Percentiles rank a stretch among this genome's conserved stretches.
phyloP scores from a whole-genome alignment of 148 eudicot species.

The Nepenthes gracilis region DNA sequence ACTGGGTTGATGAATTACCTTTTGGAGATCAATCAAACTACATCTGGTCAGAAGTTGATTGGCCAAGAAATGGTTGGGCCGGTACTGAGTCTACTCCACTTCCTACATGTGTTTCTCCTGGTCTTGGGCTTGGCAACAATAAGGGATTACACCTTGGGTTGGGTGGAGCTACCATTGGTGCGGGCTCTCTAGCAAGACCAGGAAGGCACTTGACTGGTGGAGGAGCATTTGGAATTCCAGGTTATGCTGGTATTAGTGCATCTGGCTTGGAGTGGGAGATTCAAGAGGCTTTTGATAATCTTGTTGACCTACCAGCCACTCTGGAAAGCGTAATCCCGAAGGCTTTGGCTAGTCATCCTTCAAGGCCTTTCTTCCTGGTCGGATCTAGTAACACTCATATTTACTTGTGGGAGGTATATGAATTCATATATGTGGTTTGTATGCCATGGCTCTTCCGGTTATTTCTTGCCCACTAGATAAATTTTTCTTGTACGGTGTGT shows the following conservation, averaged over 20 bases:
- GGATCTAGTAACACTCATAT: conserved; percentile 86
- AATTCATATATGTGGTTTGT: background rate
- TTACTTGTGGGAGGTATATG: conserved; percentile 92
- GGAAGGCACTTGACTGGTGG: conserved; percentile 46
- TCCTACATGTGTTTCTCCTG: conserved; percentile 80
- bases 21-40: conserved; percentile 34
- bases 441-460: background rate
- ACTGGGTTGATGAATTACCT: conserved; percentile 53
- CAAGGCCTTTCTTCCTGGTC: conserved; percentile 81
- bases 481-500: too few species aligned
- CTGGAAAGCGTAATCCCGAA: conserved; percentile 54
- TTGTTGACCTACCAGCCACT: conserved; percentile 77
- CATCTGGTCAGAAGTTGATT: conserved; percentile 83
- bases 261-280: conserved; percentile 82
- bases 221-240: conserved; percentile 67
- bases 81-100: conserved; percentile 68
- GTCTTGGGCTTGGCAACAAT: conserved; percentile 58
- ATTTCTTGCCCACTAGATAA: too few species aligned
- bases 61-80: conserved; percentile 95
- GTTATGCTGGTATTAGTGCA: conserved; percentile 63
- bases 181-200: conserved; percentile 34
- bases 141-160: conserved; percentile 65
- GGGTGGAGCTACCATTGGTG: conserved; percentile 76
- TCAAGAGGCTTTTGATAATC: conserved; percentile 74
- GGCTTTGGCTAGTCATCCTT: conserved; percentile 87